Evolutionary conservation across 305 asterid genomes (phyloP).

Genomic region (Salvia sclarea): DNA sequence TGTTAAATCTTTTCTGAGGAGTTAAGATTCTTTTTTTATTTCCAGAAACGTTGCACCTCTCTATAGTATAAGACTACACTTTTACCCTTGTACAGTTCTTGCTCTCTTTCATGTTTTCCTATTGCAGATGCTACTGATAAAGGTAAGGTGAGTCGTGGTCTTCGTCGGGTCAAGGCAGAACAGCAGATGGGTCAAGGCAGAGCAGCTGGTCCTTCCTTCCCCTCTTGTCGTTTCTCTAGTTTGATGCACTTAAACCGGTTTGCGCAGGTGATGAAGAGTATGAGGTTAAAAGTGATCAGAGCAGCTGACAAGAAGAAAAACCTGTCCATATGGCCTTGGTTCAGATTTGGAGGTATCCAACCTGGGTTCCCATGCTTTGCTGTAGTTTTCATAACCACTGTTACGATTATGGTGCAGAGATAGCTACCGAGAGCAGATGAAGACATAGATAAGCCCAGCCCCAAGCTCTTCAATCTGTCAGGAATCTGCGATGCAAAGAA

Average conservation of each 20-base stretch:
- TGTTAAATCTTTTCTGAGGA: conserved; percentile 30
- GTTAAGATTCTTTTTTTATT: conserved; percentile 25
- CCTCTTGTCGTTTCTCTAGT: conserved; percentile 48
- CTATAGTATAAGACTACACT: conserved; percentile 31
- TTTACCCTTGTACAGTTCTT: conserved; percentile 36
- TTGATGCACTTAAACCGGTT: conserved; percentile 60
- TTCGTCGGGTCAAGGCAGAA: conserved; percentile 38
- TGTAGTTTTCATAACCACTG: conserved; percentile 65
- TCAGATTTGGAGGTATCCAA: conserved; percentile 75
- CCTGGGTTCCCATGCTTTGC: conserved; percentile 66
- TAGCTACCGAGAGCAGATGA: conserved; percentile 80
- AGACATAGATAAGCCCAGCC: conserved; percentile 81
- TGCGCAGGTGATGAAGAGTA: conserved; percentile 60
- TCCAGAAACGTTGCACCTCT: conserved; percentile 32
- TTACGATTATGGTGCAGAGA: conserved; percentile 60
- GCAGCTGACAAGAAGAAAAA: conserved; percentile 80
- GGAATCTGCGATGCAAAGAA: conserved; percentile 72
- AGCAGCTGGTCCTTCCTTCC: conserved; percentile 34
- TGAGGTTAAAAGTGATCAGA: conserved; percentile 59
- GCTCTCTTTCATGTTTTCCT: conserved; percentile 28
- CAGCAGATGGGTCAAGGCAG: conserved; percentile 37
- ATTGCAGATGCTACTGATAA: conserved; percentile 30
- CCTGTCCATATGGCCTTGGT: conserved; percentile 80
- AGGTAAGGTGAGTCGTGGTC: conserved; percentile 22
- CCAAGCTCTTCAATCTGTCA: conserved; percentile 69